Evolutionary conservation across 495 filamentous ascomycete species (phyloP).

Genomic region (Daldinia bambusicola): DNA sequence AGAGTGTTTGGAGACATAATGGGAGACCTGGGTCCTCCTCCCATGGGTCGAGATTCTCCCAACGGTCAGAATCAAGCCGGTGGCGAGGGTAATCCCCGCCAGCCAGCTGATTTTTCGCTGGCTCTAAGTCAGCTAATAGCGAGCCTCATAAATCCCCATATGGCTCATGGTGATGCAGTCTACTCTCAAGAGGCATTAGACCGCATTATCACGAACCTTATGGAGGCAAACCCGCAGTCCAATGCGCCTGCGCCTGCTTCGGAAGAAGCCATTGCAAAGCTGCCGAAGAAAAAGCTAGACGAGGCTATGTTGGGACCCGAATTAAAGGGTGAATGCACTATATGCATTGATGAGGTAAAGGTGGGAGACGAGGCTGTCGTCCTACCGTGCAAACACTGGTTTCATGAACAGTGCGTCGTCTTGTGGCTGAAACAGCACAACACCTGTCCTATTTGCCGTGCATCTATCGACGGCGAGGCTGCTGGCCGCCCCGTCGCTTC

Average conservation of each 20-base stretch:
- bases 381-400: slow-evolving; percentile 92
- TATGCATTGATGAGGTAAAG: slow-evolving; percentile 90
- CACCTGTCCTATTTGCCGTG: slow-evolving; percentile 89
- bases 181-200: slow-evolving; percentile 92
- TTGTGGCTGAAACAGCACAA: slow-evolving; percentile 88
- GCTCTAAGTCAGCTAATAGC: slow-evolving; percentile 57
- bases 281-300: slow-evolving; percentile 76
- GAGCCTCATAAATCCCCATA: slow-evolving; percentile 67
- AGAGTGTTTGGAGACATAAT: slow-evolving; percentile 41
- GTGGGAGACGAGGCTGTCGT: slow-evolving; percentile 78
- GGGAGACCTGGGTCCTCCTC: slow-evolving; percentile 26
- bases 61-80: slow-evolving; percentile 26
- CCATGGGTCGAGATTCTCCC: slow-evolving; percentile 26
- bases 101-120: slow-evolving; percentile 40
- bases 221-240: slow-evolving; percentile 79
- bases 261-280: slow-evolving; percentile 72
- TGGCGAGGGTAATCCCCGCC: slow-evolving; percentile 32
- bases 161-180: slow-evolving; percentile 81
- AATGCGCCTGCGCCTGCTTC: slow-evolving; percentile 87
- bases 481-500: slow-evolving; percentile 35
- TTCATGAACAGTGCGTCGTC: slow-evolving; percentile 79
- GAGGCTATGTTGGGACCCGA: slow-evolving; percentile 71
- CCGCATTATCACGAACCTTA: slow-evolving; percentile 84
- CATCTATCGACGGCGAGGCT: slow-evolving; percentile 67
- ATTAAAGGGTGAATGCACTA: slow-evolving; percentile 79